These are phyloP conservation scores for Insectozyma bohioensis DNA, from an alignment of 1,139 yeast species.

Conservation along the genomic window DNA sequence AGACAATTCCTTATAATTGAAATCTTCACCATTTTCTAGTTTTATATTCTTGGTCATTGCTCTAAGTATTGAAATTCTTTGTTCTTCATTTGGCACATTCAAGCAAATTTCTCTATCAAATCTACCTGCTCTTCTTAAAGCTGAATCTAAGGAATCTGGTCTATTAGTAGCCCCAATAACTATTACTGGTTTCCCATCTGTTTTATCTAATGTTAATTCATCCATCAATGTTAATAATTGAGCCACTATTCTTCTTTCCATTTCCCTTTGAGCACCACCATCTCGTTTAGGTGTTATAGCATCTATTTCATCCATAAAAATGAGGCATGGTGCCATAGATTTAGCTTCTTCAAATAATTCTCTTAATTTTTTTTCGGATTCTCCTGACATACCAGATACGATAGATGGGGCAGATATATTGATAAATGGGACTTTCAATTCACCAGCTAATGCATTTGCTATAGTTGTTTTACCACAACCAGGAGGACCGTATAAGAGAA, in stretches of 20 bases:
- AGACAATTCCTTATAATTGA: conserved; percentile 74
- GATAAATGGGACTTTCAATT: conserved; percentile 87
- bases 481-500: conserved; percentile 93
- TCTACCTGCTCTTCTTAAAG: conserved; percentile 50
- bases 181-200: conserved; percentile 85
- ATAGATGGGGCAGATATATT: conserved; percentile 93
- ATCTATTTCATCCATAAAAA: conserved; percentile 94
- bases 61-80: conserved; percentile 72
- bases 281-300: conserved; percentile 98
- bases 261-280: conserved; percentile 92
- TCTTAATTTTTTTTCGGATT: conserved; percentile 88
- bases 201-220: conserved; percentile 80
- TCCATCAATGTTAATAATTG: conserved; percentile 86
- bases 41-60: conserved; percentile 71
- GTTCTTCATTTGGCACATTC: conserved; percentile 87
- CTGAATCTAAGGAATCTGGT: conserved; percentile 50
- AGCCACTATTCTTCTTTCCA: conserved; percentile 97
- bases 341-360: conserved; percentile 95
- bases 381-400: conserved; percentile 99
- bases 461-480: conserved; percentile 98
- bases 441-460: conserved; percentile 96
- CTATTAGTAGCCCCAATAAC: conserved; percentile 52
- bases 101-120: conserved; percentile 56
- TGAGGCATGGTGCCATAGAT: conserved; percentile 82
- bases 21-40: conserved; percentile 54